These are phyloP conservation scores for Penicillium fuscoglaucum DNA, from an alignment of 2,329 filamentous ascomycete species.

Conservation along the genomic window DNA sequence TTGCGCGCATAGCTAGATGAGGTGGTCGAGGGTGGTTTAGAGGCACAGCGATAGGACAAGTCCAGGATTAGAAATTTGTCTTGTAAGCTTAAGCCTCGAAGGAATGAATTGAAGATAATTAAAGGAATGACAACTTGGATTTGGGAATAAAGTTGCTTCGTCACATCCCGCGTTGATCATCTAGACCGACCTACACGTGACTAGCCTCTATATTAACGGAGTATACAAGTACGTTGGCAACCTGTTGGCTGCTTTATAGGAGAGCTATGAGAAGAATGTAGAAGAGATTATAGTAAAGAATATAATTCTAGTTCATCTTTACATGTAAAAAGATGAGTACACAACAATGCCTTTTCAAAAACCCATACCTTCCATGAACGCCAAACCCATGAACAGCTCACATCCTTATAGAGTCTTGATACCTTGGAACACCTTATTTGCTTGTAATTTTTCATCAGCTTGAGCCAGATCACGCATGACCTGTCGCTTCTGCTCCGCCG, in stretches of 20 bases:
- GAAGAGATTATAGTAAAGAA: not conserved
- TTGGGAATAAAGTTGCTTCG: constrained; percentile 5
- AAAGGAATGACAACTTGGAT: not conserved
- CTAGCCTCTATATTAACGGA: not conserved
- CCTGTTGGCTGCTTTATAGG: not conserved
- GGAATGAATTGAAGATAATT: not conserved
- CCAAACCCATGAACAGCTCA: constrained; percentile 13
- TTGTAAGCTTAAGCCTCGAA: not conserved
- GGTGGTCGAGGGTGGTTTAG: not conserved
- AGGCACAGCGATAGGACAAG: not conserved
- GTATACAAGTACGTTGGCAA: not conserved
- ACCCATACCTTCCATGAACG: constrained; percentile 12
- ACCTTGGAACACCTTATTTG: constrained; percentile 55
- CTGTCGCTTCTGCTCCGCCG: constrained; percentile 72
- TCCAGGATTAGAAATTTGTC: not conserved
- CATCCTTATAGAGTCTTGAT: constrained; percentile 46
- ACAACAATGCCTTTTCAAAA: constrained; percentile 9
- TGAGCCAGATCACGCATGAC: constrained; percentile 78
- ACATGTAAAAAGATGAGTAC: not conserved
- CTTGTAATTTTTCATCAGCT: constrained; percentile 64
- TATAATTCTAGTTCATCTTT: not conserved
- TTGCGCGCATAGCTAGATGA: constrained; percentile 35
- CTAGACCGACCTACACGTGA: constrained; percentile 24
- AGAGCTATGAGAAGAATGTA: not conserved
- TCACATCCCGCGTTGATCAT: constrained; percentile 18